A percentile compares a stretch with the other conserved stretches of the same genome.
These are phyloP conservation scores for Fusarium coicis DNA, from an alignment of 2,329 filamentous ascomycete species.

Conservation along the genomic window DNA sequence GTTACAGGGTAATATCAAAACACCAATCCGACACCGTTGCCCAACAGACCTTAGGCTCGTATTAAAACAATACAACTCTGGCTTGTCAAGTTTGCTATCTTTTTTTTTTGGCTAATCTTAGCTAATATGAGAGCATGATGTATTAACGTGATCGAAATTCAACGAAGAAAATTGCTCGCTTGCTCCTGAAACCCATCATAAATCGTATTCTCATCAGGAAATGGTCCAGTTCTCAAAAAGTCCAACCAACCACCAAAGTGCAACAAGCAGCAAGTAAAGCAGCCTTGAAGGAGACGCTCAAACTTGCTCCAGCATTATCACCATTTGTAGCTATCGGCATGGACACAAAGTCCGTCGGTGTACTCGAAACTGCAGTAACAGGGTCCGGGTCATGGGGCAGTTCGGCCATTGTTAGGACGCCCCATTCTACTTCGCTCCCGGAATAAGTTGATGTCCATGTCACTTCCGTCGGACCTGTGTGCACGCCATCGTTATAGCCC, in stretches of 20 bases:
- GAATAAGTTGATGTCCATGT: slow-evolving; percentile 58
- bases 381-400: slow-evolving; percentile 47
- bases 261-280: slow-evolving; percentile 11
- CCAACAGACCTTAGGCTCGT: not conserved
- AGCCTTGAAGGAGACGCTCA: not conserved
- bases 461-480: slow-evolving; percentile 56
- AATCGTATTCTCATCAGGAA: slow-evolving; percentile 3
- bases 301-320: slow-evolving; percentile 3
- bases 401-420: slow-evolving; percentile 55
- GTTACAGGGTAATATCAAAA: not conserved
- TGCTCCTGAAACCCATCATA: not conserved
- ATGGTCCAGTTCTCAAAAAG: not conserved
- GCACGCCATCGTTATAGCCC: slow-evolving; percentile 51
- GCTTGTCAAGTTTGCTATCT: not conserved
- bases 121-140: not conserved
- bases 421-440: slow-evolving; percentile 57
- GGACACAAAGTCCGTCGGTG: slow-evolving; percentile 30
- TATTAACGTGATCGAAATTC: not conserved
- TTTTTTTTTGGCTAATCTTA: no score
- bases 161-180: not conserved
- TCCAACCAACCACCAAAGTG: slow-evolving; percentile 2
- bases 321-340: slow-evolving; percentile 29
- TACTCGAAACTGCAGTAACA: slow-evolving; percentile 36
- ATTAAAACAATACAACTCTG: not conserved
- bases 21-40: no score